These are phyloP conservation scores for Astragalus glycyphyllos DNA, from an alignment of 306 rosid species.

Conservation along the genomic window DNA sequence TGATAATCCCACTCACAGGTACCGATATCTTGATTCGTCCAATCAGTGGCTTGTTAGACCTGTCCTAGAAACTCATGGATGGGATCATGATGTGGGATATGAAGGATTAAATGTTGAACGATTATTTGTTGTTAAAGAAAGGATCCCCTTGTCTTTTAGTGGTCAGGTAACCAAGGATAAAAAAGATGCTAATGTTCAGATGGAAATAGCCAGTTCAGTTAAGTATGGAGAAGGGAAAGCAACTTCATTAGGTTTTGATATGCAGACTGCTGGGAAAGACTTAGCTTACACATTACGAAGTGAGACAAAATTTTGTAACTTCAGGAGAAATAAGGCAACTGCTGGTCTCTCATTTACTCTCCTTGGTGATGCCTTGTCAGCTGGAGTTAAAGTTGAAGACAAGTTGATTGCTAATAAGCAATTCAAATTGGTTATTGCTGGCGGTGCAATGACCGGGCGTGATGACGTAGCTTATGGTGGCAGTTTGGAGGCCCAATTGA, in stretches of 20 bases:
- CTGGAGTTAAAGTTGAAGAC: constrained; percentile 87
- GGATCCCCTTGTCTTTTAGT: constrained; percentile 76
- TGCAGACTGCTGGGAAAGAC: constrained; percentile 98
- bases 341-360: constrained; percentile 83
- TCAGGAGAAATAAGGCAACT: constrained; percentile 79
- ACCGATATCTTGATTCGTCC: constrained; percentile 88
- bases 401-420: constrained; percentile 80
- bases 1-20: constrained; percentile 91
- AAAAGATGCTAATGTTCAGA: constrained; percentile 89
- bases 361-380: constrained; percentile 84
- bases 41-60: constrained; percentile 98
- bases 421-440: constrained; percentile 71
- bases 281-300: constrained; percentile 86
- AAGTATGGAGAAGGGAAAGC: constrained; percentile 92
- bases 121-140: constrained; percentile 72
- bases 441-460: constrained; percentile 89
- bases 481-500: constrained; percentile 93
- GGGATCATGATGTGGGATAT: constrained; percentile 99
- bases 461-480: constrained; percentile 94
- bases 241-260: constrained; percentile 83
- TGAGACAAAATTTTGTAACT: constrained; percentile 80
- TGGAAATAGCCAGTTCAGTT: constrained; percentile 82
- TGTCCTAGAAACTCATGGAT: constrained; percentile 93
- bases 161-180: constrained; percentile 96
- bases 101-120: constrained; percentile 96